Evolutionary conservation across 2,329 filamentous ascomycete genomes (phyloP).

Genomic region (Stachybotrys chartarum): DNA sequence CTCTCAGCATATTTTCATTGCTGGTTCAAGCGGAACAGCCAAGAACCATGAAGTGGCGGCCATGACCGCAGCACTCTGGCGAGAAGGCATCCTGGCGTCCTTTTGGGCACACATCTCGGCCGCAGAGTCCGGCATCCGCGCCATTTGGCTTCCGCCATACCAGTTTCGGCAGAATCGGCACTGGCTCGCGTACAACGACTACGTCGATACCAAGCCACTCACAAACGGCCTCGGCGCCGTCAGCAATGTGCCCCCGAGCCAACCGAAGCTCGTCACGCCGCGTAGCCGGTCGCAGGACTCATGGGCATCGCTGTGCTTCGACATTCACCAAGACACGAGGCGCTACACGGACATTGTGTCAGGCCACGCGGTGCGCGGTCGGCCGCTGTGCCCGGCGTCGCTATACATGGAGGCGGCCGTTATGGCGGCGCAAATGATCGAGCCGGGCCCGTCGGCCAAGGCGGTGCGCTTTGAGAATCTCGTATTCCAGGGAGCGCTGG

Average conservation of each 20-base stretch:
- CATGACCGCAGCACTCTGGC: conserved; percentile 28
- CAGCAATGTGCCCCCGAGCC: neutral
- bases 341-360: neutral
- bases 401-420: neutral
- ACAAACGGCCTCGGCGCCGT: neutral
- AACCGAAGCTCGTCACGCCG: neutral
- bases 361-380: neutral
- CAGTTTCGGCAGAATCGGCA: conserved; percentile 29
- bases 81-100: conserved; percentile 18
- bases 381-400: neutral
- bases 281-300: neutral
- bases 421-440: neutral
- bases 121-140: conserved; percentile 16
- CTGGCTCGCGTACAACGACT: neutral
- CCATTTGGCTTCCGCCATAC: conserved; percentile 29
- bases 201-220: neutral
- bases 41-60: neutral
- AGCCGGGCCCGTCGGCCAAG: neutral
- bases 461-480: neutral
- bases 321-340: neutral
- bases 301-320: neutral
- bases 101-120: conserved; percentile 11
- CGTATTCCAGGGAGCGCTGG: neutral
- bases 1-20: conserved; percentile 2
- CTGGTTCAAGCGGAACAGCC: neutral